Base-by-base conservation (phyloP, 2,329 filamentous ascomycete genomes). In the Hymenoscyphus scutula region DNA sequence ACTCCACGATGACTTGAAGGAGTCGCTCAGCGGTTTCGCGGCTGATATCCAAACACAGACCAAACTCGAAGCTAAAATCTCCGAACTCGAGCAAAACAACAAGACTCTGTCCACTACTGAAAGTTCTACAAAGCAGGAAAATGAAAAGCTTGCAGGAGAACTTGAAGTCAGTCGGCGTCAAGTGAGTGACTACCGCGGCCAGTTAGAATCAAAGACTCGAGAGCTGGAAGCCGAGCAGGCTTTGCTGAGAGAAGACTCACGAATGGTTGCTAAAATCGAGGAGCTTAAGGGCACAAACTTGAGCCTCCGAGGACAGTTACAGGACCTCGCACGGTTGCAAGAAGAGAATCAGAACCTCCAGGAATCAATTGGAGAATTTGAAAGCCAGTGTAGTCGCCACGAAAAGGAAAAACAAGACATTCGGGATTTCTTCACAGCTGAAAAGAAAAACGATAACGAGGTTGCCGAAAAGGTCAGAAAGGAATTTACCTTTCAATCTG, bases 361-460 rank as follows among this genome's bases (percentile, higher is more conserved):
- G 68, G 30, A 45, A 58, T n/a, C 64, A 65, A 55, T 25, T 65
- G 1, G 29, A 19, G 29, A 53, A 34, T 38, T 58, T 62, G 17
- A 60, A 68, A n/a, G 56, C 61, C n/a, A 68, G 19, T 65, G 76
- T 41, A 66, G 70, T 23, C 64, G 62, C 11, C 61, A 74, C 19
- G 64, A 72, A 23, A 64, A 70, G 34, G 68, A 71, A 6, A 65
- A 71, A 10, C 69, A 74, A 37, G 69, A 70, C 10, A 65, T 59
- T 34, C 23, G 63, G 2, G 61, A 54, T 25, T 38, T 29, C 10
- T 60, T 64, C 15, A 69, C 73, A 38, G 60, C 68, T 6, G 62
- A 72, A 15, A 65, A 68, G 11, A 41, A 56, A 51, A 55, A 59
- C 38, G 56, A 64, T 25, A 25, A 32, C 4, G 64, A 69, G 25